Percentiles rank a stretch among this genome's conserved stretches.
Conservation (phyloP, 2,329 filamentous ascomycete species). For the Aspergillus tamarii region DNA sequence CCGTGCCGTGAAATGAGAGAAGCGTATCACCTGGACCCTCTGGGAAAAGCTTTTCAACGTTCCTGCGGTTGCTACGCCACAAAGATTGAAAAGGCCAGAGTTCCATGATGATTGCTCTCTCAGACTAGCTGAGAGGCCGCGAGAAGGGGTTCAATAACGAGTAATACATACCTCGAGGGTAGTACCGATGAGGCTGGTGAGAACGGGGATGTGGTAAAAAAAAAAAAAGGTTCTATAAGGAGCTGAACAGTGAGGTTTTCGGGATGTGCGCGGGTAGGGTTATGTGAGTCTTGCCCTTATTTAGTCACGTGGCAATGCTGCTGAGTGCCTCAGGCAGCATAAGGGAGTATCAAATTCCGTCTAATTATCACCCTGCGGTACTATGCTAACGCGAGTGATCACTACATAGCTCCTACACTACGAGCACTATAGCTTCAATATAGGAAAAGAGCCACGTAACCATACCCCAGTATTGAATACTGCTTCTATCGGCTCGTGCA, state of each 20-base stretch:
- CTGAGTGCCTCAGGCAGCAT: constrained; percentile 19
- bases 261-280: constrained; percentile 39
- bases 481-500: too few relatives aligned
- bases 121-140: constrained; percentile 48
- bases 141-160: constrained; percentile 25
- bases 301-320: constrained; percentile 29
- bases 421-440: neutral
- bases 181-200: constrained; percentile 32
- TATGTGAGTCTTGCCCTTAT: constrained; percentile 32
- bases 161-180: constrained; percentile 47
- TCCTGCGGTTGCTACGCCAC: neutral
- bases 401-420: too few relatives aligned
- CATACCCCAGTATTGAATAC: too few relatives aligned
- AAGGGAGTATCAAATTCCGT: too few relatives aligned
- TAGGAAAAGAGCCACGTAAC: too few relatives aligned
- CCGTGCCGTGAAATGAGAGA: constrained; percentile 53
- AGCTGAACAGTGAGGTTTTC: constrained; percentile 27
- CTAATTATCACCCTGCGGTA: too few relatives aligned
- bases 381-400: too few relatives aligned
- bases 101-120: constrained; percentile 45
- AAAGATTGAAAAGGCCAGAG: constrained; percentile 17
- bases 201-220: constrained; percentile 26
- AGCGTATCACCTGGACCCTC: constrained; percentile 45
- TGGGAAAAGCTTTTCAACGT: constrained; percentile 9
- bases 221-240: constrained; percentile 16